phyloP scores from a whole-genome alignment of 306 rosid genomes.

The Parietaria judaica region DNA sequence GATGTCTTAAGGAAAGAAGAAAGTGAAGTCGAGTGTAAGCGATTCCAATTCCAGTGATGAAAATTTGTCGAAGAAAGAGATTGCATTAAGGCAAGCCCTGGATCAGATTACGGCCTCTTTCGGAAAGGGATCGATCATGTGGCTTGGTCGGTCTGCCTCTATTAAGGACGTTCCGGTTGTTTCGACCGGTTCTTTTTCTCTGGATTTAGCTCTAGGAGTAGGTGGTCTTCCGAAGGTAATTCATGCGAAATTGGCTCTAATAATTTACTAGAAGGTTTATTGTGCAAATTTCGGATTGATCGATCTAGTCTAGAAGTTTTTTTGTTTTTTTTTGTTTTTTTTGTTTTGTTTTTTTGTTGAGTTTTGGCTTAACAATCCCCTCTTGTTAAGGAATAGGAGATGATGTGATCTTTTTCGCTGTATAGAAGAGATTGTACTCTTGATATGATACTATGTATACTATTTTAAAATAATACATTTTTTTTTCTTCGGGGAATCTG shows the following conservation, averaged over 20 bases:
- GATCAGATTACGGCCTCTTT: slow-evolving; percentile 81
- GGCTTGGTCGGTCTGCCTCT: slow-evolving; percentile 68
- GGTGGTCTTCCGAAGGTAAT: slow-evolving; percentile 94
- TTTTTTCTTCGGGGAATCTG: slow-evolving; percentile 9
- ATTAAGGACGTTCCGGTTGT: slow-evolving; percentile 58
- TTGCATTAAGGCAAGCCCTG: slow-evolving; percentile 74
- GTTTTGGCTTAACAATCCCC: no score
- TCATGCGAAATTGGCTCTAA: no score
- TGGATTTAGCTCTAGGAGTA: slow-evolving; percentile 70
- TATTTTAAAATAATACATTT: background rate
- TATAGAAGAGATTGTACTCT: no score
- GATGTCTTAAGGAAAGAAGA: slow-evolving; percentile 44
- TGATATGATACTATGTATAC: no score
- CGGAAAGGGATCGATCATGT: slow-evolving; percentile 93
- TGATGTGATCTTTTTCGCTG: no score
- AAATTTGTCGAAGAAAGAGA: slow-evolving; percentile 64
- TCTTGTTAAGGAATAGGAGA: no score
- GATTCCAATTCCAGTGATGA: slow-evolving; percentile 58
- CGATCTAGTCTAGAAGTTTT: no score
- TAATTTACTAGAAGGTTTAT: no score
- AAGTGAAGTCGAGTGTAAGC: slow-evolving; percentile 62
- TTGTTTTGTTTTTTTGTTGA: no score
- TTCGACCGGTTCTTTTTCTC: slow-evolving; percentile 76
- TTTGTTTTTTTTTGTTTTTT: no score
- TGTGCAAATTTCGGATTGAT: no score